Evolutionary conservation across 2,329 filamentous ascomycete species (phyloP), one percentile per base, ranked within the genome.

Genomic region (Hymenoscyphus scutula): DNA sequence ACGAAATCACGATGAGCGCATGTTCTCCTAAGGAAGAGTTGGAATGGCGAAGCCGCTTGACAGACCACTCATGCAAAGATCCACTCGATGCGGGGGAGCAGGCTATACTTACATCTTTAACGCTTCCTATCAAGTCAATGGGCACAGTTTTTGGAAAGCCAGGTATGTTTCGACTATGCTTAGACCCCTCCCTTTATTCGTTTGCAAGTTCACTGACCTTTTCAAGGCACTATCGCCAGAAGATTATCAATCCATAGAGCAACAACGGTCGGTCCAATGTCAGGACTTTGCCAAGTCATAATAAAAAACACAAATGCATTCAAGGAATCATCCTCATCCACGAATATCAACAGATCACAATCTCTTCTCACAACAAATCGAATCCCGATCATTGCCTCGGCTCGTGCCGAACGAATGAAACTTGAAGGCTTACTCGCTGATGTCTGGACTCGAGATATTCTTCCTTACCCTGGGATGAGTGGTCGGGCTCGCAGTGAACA

Each of bases 1-100:
- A 91, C 73, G 94, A 98, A 75, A 77, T 97, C 17, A 86, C 97
- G 48, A 82, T 97, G 77, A 96, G 90, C 67, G 94, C 92, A 38
- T 97, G 92, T 70, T 94, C 89, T 1, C 80, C 86, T 0, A 85
- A 83, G 48, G 94, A 99, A 74, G 91, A 95, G 70, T 79, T 84
- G 54, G 86, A 89, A 70, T 99, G 95, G 94, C 87, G 88, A 65
- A 81, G 79, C 17, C 84, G 88, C n/a, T 79, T 97, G 25, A 76
- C 80, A 32, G 79, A 80, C 65, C 78, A 81, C 38, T 76, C 80
- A 68, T 77, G 76, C 23, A 80, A 79, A 65, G 81, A 84, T 58
- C 77, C 80, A 17, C 77, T 80, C 23, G 81, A 78, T 29, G 72
- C 78, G 69, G 71, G 76, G 71, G 75, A 82, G 71, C 69, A 80